Conservation (phyloP, 106 monocot species). For the Agapanthus africanus region DNA sequence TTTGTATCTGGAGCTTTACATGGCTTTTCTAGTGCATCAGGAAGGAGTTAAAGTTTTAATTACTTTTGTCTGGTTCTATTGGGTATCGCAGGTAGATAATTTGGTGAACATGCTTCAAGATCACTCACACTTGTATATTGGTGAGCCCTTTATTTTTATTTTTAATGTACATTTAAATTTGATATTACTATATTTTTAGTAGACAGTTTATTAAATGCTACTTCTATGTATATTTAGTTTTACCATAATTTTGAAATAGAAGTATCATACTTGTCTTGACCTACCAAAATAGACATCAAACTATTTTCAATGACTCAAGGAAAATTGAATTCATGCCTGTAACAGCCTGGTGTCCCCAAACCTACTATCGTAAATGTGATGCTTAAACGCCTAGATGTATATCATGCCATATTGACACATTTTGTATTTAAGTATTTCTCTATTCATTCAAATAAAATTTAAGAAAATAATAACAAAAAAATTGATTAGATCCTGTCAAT, state of each 20-base stretch:
- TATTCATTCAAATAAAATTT: too few relatives aligned
- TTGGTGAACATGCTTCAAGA: slow-evolving; percentile 43
- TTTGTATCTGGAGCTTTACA: neutral
- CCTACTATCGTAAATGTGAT: too few relatives aligned
- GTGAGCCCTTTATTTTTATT: slow-evolving; percentile 22
- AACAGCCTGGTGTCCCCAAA: too few relatives aligned
- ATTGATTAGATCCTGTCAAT: too few relatives aligned
- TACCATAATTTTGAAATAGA: neutral
- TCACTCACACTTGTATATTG: slow-evolving; percentile 49
- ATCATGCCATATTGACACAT: too few relatives aligned
- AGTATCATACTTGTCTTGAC: neutral
- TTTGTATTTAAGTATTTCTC: too few relatives aligned
- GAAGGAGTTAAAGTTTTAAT: neutral
- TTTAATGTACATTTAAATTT: neutral
- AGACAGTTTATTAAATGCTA: neutral
- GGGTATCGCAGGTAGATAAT: slow-evolving; percentile 41
- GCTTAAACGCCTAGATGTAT: too few relatives aligned
- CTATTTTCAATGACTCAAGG: too few relatives aligned
- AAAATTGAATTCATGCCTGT: too few relatives aligned
- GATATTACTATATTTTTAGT: neutral
- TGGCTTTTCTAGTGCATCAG: neutral
- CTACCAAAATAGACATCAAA: neutral
- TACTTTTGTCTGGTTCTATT: neutral
- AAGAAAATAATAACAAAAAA: too few relatives aligned
- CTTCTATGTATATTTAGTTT: neutral